Evolutionary conservation across 1,139 yeast species (phyloP).

Genomic region (Sugiyamaella novakii): DNA sequence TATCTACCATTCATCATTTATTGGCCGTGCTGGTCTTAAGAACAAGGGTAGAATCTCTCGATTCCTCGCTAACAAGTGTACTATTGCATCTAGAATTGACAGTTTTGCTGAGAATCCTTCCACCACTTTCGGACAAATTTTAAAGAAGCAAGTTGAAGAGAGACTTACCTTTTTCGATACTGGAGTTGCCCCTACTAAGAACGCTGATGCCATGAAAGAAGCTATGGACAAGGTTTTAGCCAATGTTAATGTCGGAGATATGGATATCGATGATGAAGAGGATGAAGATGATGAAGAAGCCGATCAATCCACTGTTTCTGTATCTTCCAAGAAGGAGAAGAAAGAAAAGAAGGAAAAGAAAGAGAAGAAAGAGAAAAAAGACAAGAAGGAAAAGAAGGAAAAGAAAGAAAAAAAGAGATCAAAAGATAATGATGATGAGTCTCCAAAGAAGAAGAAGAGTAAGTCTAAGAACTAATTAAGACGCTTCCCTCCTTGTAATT

Average conservation of each 20-base stretch:
- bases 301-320: slow-evolving; percentile 17
- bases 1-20: slow-evolving; percentile 94
- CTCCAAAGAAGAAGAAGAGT: slow-evolving; percentile 42
- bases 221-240: slow-evolving; percentile 69
- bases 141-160: slow-evolving; percentile 97
- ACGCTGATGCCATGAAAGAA: slow-evolving; percentile 88
- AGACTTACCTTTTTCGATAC: slow-evolving; percentile 94
- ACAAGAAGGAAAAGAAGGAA: slow-evolving; percentile 47
- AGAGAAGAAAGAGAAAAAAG: slow-evolving; percentile 58
- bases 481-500: slow-evolving; percentile 11
- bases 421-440: slow-evolving; percentile 36
- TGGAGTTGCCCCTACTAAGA: slow-evolving; percentile 96
- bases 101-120: slow-evolving; percentile 64
- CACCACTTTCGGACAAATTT: slow-evolving; percentile 82
- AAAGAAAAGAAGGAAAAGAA: slow-evolving; percentile 47
- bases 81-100: slow-evolving; percentile 98
- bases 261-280: slow-evolving; percentile 54
- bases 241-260: slow-evolving; percentile 48
- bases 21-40: slow-evolving; percentile 94
- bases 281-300: slow-evolving; percentile 48
- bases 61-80: slow-evolving; percentile 97
- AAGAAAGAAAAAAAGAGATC: slow-evolving; percentile 36
- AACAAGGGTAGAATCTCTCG: slow-evolving; percentile 99
- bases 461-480: slow-evolving; percentile 36
- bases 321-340: slow-evolving; percentile 29